Conservation (phyloP, 2,329 filamentous ascomycete genomes). For the Fusarium sp. region DNA sequence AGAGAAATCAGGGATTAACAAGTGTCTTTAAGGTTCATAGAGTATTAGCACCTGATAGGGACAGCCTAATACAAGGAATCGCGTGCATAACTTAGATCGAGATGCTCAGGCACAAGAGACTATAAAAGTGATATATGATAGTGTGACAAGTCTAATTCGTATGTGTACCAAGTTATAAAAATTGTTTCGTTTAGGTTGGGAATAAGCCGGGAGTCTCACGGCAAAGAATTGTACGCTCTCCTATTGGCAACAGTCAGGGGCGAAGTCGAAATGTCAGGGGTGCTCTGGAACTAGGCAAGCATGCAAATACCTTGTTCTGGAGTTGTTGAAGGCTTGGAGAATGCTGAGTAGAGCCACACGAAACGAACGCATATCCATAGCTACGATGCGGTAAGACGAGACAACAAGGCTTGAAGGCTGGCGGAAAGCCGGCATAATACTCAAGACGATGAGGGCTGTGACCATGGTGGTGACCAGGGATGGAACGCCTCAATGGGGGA, state of each 20-base stretch:
- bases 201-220: background rate
- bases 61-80: constrained; percentile 19
- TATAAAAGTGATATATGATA: constrained; percentile 26
- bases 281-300: background rate
- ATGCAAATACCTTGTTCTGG: background rate
- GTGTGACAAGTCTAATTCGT: constrained; percentile 9
- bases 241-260: background rate
- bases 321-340: constrained; percentile 13
- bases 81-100: constrained; percentile 11
- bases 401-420: constrained; percentile 15
- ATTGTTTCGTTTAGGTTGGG: background rate
- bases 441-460: background rate
- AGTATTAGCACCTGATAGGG: constrained; percentile 9
- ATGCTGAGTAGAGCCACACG: background rate
- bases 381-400: background rate
- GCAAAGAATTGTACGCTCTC: background rate
- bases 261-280: background rate
- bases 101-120: constrained; percentile 10
- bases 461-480: constrained; percentile 17
- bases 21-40: constrained; percentile 4
- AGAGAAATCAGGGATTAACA: constrained; percentile 21
- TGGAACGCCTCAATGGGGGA: constrained; percentile 7
- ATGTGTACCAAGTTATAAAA: constrained; percentile 2
- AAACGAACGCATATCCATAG: background rate
- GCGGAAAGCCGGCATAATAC: constrained; percentile 6